These are phyloP conservation scores for Rhizophora apiculata DNA, from an alignment of 345 rosid genomes.

Conservation along the genomic window DNA sequence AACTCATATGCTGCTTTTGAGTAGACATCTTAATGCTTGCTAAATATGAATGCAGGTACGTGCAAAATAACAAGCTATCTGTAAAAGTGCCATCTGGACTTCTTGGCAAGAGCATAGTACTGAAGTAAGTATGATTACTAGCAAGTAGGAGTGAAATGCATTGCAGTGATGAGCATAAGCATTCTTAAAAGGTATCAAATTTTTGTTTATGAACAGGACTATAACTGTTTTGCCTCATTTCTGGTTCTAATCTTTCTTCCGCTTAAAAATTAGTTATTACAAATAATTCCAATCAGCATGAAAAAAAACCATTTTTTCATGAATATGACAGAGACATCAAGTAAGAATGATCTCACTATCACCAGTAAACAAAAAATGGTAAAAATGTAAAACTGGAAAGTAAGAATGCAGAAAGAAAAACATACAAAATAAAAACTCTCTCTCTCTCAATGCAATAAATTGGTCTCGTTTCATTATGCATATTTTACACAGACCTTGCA, in stretches of 20 bases:
- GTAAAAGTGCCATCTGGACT: slow-evolving; percentile 74
- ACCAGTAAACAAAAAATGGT: too few species aligned
- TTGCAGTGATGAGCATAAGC: not conserved
- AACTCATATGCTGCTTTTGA: not conserved
- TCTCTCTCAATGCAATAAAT: too few species aligned
- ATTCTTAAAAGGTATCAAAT: not conserved
- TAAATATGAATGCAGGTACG: slow-evolving; percentile 51
- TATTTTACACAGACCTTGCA: too few species aligned
- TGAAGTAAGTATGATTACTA: slow-evolving; percentile 55
- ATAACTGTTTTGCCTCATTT: not conserved
- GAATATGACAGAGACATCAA: too few species aligned
- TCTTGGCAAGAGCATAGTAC: slow-evolving; percentile 38
- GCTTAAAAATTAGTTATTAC: too few species aligned
- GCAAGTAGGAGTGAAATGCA: not conserved
- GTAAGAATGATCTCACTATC: too few species aligned
- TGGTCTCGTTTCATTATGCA: too few species aligned
- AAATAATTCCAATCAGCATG: too few species aligned
- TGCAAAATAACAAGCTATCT: slow-evolving; percentile 79
- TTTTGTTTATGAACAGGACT: not conserved
- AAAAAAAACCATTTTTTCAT: too few species aligned
- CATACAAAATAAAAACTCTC: too few species aligned
- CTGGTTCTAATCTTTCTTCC: not conserved
- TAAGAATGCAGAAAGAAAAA: too few species aligned
- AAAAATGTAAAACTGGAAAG: too few species aligned
- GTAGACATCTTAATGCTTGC: slow-evolving; percentile 18